Evolutionary conservation across 208 protist genomes (phyloP), one percentile per base, ranked within the genome.

Genomic region (Leishmania guyanensis): DNA sequence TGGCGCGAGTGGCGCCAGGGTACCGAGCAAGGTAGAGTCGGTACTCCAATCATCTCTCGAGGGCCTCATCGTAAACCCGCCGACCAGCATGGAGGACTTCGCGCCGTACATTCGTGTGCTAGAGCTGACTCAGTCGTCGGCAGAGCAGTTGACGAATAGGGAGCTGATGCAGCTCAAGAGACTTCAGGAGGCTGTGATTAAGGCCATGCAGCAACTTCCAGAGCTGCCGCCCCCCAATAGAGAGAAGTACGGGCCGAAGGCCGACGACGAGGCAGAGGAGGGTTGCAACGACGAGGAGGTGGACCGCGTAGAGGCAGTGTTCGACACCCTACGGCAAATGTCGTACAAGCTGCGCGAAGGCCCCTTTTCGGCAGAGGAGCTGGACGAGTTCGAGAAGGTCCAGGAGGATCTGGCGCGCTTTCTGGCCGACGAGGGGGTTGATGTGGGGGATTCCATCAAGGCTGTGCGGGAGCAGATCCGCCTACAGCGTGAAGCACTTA

Each of bases 391-490:
- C 72, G 84, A 91, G 43, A 48, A 60, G 2, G 71, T 92, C 20
- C 70, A 94, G 20, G 51, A 84, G 29, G 65, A 82, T 22, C 70
- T 90, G 48, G 53, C 68, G 54, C 64, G 73, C 26, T 51, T 80
- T 62, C 73, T 91, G 12, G 77, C 80, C 3, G 54, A 51, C 5
- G 48, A 77, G 48, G 64, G 64, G 14, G 71, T 75, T 17, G 81
- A 86, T 22, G 72, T 83, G 6, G 46, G 9, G 20, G 88, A 94
- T 53, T 84, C 88, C 29, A 83, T 96, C 53, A 77, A 75, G 6
- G 72, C 88, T 29, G 82, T 94, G 29, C 89, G 84, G 16, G 87
- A 91, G 77, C 89, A 96, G 82, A 87, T 94, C 46, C 76, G 68
- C 36, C 77, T 93, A 26, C 89, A 92, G 60, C 89, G 86, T 39